Evolutionary conservation across 352 stramenopile genomes (phyloP).

Genomic region (Phytophthora multivora): DNA sequence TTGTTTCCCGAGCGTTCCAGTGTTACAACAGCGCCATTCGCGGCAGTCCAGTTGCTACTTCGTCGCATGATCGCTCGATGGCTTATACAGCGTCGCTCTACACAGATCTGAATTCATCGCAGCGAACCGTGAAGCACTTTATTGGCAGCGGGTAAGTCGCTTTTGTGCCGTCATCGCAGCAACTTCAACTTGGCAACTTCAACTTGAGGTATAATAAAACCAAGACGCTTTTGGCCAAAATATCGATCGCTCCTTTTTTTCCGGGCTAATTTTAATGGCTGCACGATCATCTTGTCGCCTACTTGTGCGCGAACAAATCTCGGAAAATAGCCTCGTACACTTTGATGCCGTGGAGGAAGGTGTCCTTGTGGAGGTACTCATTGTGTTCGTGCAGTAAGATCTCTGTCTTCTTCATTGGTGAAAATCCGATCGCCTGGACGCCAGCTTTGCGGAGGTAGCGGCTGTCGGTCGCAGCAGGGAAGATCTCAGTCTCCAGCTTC

Average conservation of each 20-base stretch:
- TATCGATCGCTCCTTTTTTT: too few species aligned
- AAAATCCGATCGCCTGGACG: constrained; percentile 80
- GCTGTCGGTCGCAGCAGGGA: constrained; percentile 95
- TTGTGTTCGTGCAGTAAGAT: constrained; percentile 97
- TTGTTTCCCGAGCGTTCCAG: constrained; percentile 14
- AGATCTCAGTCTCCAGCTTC: constrained; percentile 89
- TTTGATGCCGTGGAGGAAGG: constrained; percentile 93
- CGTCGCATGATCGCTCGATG: constrained; percentile 16
- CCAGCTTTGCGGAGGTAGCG: constrained; percentile 91
- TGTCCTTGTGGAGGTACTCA: constrained; percentile 92
- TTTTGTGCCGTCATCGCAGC: background rate
- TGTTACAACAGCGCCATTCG: background rate
- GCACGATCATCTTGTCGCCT: background rate
- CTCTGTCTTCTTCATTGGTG: constrained; percentile 93
- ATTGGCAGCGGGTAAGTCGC: background rate
- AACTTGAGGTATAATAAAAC: constrained; percentile 11
- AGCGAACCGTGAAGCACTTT: background rate
- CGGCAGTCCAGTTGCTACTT: background rate
- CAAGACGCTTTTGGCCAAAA: background rate
- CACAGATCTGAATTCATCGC: background rate
- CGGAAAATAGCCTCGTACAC: constrained; percentile 78
- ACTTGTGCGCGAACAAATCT: constrained; percentile 51
- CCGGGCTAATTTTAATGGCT: too few species aligned
- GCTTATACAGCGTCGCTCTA: background rate
- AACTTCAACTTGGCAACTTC: constrained; percentile 8